phyloP scores from a whole-genome alignment of 768 basidiomycete genomes.

The Leucogyrophana mollusca region DNA sequence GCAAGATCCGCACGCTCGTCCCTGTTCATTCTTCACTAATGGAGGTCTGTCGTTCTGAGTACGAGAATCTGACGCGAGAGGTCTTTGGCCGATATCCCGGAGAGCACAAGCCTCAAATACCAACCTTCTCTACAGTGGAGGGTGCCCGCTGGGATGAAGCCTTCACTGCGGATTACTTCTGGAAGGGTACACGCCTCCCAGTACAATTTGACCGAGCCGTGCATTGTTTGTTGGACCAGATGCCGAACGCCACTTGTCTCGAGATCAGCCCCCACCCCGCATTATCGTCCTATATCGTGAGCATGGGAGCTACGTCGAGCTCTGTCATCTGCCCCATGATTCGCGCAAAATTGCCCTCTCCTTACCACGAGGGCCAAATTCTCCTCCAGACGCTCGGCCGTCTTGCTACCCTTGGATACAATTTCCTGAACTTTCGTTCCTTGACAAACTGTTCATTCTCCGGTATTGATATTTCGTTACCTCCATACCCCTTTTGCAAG shows the following conservation, averaged over 20 bases:
- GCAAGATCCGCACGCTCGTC: slow-evolving; percentile 34
- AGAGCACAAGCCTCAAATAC: slow-evolving; percentile 20
- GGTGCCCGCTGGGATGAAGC: slow-evolving; percentile 16
- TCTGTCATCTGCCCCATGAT: too few relatives aligned
- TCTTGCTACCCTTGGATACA: slow-evolving; percentile 26
- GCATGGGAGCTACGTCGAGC: too few relatives aligned
- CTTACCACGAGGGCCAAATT: not conserved
- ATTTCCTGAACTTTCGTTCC: slow-evolving; percentile 28
- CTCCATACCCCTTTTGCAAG: slow-evolving; percentile 24
- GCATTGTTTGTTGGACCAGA: too few relatives aligned
- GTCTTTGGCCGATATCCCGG: slow-evolving; percentile 32
- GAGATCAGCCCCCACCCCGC: slow-evolving; percentile 42
- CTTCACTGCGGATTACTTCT: slow-evolving; percentile 39
- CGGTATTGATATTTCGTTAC: not conserved
- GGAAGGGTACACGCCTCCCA: slow-evolving; percentile 36
- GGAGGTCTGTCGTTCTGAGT: slow-evolving; percentile 32
- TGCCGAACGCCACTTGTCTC: slow-evolving; percentile 24
- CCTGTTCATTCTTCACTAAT: slow-evolving; percentile 34
- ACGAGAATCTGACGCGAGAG: slow-evolving; percentile 23
- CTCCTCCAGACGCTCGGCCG: slow-evolving; percentile 29
- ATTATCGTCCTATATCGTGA: slow-evolving; percentile 11
- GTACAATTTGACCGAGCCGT: slow-evolving; percentile 38
- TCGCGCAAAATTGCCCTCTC: slow-evolving; percentile 19
- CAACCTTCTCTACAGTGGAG: slow-evolving; percentile 37
- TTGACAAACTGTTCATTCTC: slow-evolving; percentile 21